These are phyloP conservation scores for Xylaria nigripes DNA, from an alignment of 495 filamentous ascomycete species.

Conservation along the genomic window DNA sequence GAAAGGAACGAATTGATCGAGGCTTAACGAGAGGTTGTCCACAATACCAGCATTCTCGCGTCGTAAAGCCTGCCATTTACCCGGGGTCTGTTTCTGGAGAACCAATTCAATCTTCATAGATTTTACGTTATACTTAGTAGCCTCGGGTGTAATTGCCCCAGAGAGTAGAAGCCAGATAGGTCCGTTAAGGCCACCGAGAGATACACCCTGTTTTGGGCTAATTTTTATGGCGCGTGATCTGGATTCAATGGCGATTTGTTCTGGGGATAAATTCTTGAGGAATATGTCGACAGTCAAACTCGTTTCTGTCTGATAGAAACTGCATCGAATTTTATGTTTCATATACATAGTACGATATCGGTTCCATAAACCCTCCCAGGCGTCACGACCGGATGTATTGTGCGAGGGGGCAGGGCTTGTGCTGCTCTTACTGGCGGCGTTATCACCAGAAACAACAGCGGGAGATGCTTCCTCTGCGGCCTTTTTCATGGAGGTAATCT, in stretches of 20 bases:
- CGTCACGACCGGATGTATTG: not conserved
- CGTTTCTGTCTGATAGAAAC: slow-evolving; percentile 35
- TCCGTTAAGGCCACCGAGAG: slow-evolving; percentile 10
- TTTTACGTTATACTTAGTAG: slow-evolving; percentile 56
- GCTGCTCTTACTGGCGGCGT: slow-evolving; percentile 22
- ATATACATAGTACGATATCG: slow-evolving; percentile 5
- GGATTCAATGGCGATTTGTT: slow-evolving; percentile 25
- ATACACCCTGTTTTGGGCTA: slow-evolving; percentile 9
- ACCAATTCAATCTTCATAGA: slow-evolving; percentile 79
- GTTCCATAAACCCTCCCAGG: slow-evolving; percentile 17
- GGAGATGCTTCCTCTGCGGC: slow-evolving; percentile 25
- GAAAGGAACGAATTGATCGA: slow-evolving; percentile 2
- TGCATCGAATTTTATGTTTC: slow-evolving; percentile 13
- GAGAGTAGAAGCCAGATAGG: slow-evolving; percentile 61
- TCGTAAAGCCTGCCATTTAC: slow-evolving; percentile 74
- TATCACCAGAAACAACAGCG: slow-evolving; percentile 21
- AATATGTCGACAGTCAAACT: slow-evolving; percentile 31
- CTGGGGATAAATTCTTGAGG: slow-evolving; percentile 31
- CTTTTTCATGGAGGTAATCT: slow-evolving; percentile 13
- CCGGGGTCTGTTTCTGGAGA: slow-evolving; percentile 57
- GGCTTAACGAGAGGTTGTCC: slow-evolving; percentile 12
- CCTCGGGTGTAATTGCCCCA: slow-evolving; percentile 51
- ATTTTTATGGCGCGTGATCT: slow-evolving; percentile 19
- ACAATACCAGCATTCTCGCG: slow-evolving; percentile 28
- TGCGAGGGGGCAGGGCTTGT: not conserved